Evolutionary conservation across 306 rosid genomes (phyloP), one percentile per base, ranked within the genome.

Genomic region (Rosa persica): DNA sequence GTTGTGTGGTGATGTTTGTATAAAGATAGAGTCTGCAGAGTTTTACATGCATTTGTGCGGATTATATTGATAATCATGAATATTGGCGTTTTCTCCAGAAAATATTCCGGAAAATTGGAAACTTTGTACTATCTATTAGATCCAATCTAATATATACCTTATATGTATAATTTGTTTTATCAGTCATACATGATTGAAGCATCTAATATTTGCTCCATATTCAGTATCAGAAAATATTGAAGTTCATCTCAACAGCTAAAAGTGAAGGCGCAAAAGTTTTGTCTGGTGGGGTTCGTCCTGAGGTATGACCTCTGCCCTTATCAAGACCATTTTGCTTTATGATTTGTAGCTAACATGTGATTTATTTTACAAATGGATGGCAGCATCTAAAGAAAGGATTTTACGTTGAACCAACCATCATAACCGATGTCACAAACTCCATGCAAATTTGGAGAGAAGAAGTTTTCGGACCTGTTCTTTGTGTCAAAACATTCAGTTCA

Each of bases 371-470:
- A 64, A 80, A 73, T 78, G 75, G 58, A 81, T 87, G 85, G 75
- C 89, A 95, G 98, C 98, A 95, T 89, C 89, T 93, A 54, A 87
- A 89, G 83, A 95, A 89, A 70, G 99, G 99, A 58, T 95, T 81
- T 87, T 95, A 89, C 30, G 5, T 95, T 74, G 88, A 93, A 86
- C 98, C 99, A 62, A 86, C 98, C 47, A 52, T 95, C 70, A 89
- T 95, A 76, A 85, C 89, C 57, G 90, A 89, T 78, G 96, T 95
- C 75, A 91, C 93, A 67, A 89, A 90, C 73, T 86, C 93, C 75
- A 93, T 95, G 99, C 96, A 95, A 93, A 93, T 95, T 78, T 95
- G 99, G 99, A 90, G 76, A 83, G 98, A 93, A 80, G 99, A 95
- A 88, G 97, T 93, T 43, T 95, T 95, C 66, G 99, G 98, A 78